Base-by-base conservation (phyloP, 1,284 basidiomycete genomes). In the Ceratobasidium sp. region DNA sequence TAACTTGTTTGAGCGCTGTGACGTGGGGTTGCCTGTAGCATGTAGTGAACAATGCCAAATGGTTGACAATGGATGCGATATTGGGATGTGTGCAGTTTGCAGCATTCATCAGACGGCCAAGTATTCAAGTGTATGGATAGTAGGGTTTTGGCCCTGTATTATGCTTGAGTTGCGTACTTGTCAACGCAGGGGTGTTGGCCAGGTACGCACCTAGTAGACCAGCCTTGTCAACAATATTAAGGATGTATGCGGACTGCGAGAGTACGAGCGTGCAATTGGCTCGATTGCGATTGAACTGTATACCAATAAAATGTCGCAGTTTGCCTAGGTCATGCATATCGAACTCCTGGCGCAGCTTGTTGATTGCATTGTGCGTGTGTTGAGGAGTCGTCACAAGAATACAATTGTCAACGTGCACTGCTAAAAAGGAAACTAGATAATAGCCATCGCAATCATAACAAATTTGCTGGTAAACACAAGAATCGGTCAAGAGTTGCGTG, bases 51-150 rank as follows among this genome's bases (percentile, higher is more conserved):
- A 79, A 79, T 0, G 77, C 76, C 0, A 86, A 77, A 16, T 78
- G 72, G 32, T 77, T 76, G 8, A 85, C 79, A 0, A 83, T 78
- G 72, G 78, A 83, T 0, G 81, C 58, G 36, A 86, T 83, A 12
- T 60, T 26, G 2, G 36, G 58, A 18, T 26, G 36, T 14, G 39
- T 43, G 21, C 36, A 14, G 3, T 21, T 10, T 2, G 58, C 36
- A 43, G 28, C 8, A 18, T 41, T 41, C 3, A 60, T 12, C 6
- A 60, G 39, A 8, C 32, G 3, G 10, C 36, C 36, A 6, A 60
- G 41, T 30, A 16, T 53, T 9, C 41, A 55, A 1, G 55, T 30
- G 55, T 58, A 58, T 8, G n/a, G n/a, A 21, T 58, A 58, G 36
- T 34, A 18, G 2, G 57, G 57, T 3, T 34, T 30, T 14, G 18